Percentiles rank a stretch among this genome's conserved stretches.
Conservation (phyloP, 495 filamentous ascomycete genomes). For the Chaetomium tenue region DNA sequence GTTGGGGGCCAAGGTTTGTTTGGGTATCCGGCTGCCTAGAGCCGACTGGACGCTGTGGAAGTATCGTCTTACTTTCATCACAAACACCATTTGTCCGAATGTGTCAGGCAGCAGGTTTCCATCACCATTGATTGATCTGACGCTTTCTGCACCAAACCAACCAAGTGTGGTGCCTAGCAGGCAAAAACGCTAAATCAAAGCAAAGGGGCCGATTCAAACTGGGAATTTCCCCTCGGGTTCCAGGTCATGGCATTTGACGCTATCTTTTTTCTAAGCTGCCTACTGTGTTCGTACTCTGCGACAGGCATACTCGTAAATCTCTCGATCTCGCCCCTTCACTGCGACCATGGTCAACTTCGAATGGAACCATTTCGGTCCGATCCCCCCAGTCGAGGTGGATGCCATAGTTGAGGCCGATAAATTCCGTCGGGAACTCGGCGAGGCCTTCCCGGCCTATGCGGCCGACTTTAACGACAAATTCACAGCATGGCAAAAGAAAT, state of each 20-base stretch:
- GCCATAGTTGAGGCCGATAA: neutral
- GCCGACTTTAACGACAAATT: constrained; percentile 3
- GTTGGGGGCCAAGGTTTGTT: neutral
- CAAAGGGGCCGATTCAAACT: neutral
- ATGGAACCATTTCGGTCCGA: constrained; percentile 8
- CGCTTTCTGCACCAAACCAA: neutral
- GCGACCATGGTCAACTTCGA: neutral
- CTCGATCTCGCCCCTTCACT: neutral
- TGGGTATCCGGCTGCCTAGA: neutral
- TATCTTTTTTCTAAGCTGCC: too few species aligned
- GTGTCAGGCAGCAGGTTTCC: neutral
- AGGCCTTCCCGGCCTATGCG: constrained; percentile 1
- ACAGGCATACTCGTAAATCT: neutral
- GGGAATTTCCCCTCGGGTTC: neutral
- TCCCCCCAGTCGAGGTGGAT: neutral
- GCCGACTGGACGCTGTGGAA: neutral
- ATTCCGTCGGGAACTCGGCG: neutral
- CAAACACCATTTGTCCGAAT: neutral
- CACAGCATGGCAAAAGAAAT: neutral
- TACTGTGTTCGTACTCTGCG: neutral
- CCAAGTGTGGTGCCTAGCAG: neutral
- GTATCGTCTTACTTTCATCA: neutral
- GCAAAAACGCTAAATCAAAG: neutral
- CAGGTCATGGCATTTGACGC: neutral
- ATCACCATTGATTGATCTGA: neutral